These are phyloP conservation scores for Corylus heterophylla DNA, from an alignment of 306 rosid genomes.

Conservation along the genomic window DNA sequence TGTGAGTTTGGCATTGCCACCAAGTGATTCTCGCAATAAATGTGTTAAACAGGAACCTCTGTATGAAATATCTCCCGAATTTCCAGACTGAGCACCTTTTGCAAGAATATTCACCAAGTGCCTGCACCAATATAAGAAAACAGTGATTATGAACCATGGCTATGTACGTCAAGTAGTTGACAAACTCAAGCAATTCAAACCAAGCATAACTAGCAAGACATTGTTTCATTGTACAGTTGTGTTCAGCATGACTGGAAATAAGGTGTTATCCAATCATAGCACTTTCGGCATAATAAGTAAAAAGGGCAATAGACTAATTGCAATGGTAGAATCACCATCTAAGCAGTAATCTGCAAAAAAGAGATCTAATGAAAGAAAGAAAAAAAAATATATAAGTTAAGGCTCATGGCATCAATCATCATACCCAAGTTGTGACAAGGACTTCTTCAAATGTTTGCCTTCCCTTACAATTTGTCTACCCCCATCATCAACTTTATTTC, in stretches of 20 bases:
- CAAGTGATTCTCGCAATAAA: conserved; percentile 72
- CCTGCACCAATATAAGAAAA: conserved; percentile 52
- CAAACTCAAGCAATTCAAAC: conserved; percentile 4
- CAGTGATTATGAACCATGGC: conserved; percentile 20
- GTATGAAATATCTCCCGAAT: conserved; percentile 47
- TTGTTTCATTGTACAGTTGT: not conserved
- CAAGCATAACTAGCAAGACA: not conserved
- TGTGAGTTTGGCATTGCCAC: conserved; percentile 88
- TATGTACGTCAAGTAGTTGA: conserved; percentile 7
- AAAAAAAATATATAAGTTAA: not conserved
- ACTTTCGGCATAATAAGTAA: not conserved
- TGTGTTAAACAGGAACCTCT: conserved; percentile 72
- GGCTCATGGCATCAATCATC: conserved; percentile 32
- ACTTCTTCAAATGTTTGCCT: conserved; percentile 70
- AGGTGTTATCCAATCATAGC: not conserved
- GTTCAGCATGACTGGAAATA: not conserved
- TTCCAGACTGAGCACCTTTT: conserved; percentile 46
- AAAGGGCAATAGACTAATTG: not conserved
- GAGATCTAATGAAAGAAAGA: not conserved
- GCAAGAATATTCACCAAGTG: conserved; percentile 66
- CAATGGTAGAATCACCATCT: not conserved
- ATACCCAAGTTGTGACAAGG: conserved; percentile 89
- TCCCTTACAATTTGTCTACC: conserved; percentile 65
- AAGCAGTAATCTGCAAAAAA: not conserved
- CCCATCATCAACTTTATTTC: conserved; percentile 58